Conservation (phyloP, 768 basidiomycete species). For the Termitomyces bulborhizus region DNA sequence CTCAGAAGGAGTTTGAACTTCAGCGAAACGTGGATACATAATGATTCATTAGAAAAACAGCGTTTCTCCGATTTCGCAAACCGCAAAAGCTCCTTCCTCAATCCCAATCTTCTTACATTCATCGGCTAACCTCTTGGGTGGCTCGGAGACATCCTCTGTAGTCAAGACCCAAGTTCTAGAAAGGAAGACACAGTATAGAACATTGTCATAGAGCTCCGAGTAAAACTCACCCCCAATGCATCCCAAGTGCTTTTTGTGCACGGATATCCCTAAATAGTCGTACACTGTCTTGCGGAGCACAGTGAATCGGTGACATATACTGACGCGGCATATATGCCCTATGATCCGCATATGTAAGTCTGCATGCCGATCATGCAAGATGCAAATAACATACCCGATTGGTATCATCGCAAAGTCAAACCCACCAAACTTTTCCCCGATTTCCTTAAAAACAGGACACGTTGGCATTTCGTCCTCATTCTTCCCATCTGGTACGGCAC, state of each 20-base stretch:
- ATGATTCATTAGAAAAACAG: conserved; percentile 16
- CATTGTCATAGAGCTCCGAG: neutral
- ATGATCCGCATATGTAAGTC: conserved; percentile 2
- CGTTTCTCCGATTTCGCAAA: conserved; percentile 61
- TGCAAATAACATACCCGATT: conserved; percentile 37
- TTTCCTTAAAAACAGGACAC: conserved; percentile 71
- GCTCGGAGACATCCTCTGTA: conserved; percentile 51
- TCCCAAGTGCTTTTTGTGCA: conserved; percentile 55
- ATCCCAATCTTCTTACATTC: conserved; percentile 48
- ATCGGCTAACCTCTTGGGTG: conserved; percentile 45
- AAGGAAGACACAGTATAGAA: neutral
- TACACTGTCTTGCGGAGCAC: conserved; percentile 63
- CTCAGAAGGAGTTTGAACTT: too few species aligned
- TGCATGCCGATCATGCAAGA: neutral
- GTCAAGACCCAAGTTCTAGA: conserved; percentile 49
- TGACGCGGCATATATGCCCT: conserved; percentile 57
- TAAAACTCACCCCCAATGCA: conserved; percentile 60
- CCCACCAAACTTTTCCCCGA: conserved; percentile 55
- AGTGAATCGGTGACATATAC: conserved; percentile 57
- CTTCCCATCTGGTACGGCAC: conserved; percentile 38
- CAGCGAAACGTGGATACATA: too few species aligned
- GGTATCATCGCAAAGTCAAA: conserved; percentile 71
- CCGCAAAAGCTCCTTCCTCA: conserved; percentile 46
- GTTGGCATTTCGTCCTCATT: conserved; percentile 45
- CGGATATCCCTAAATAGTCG: conserved; percentile 57